Evolutionary conservation across 805 yeast species (phyloP).

Genomic region (Schizosaccharomyces lindneri): DNA sequence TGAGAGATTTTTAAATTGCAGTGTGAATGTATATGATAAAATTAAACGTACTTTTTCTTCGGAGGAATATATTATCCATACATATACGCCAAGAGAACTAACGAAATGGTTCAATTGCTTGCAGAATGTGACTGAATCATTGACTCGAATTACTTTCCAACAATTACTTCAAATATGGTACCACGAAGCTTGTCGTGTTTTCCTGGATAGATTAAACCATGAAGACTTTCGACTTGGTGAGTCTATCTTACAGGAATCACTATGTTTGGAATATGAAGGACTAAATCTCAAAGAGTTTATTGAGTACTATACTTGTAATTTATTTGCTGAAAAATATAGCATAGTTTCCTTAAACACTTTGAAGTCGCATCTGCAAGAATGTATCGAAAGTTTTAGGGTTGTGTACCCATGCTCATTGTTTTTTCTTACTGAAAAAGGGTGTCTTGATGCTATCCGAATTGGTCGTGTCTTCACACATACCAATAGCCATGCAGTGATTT

Average conservation of each 20-base stretch:
- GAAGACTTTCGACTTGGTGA: neutral
- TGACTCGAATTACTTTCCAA: neutral
- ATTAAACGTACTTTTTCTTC: too few relatives aligned
- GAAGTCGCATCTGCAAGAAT: too few relatives aligned
- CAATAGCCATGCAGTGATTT: conserved; percentile 73
- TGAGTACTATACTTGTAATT: too few relatives aligned
- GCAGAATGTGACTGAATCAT: neutral
- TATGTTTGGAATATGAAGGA: conserved; percentile 43
- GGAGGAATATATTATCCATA: too few relatives aligned
- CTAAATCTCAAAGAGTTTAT: conserved; percentile 18
- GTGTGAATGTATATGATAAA: too few relatives aligned
- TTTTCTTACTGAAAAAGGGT: too few relatives aligned
- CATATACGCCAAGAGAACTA: neutral
- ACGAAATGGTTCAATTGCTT: neutral
- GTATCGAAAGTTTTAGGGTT: too few relatives aligned
- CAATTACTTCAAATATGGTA: neutral
- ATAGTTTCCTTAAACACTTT: too few relatives aligned
- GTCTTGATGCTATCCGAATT: conserved; percentile 32
- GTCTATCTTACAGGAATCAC: conserved; percentile 12
- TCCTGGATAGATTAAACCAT: neutral
- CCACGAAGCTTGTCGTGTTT: neutral
- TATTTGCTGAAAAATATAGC: too few relatives aligned
- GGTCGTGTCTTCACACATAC: conserved; percentile 63
- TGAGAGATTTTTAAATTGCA: too few relatives aligned
- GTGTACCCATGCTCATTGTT: too few relatives aligned